Evolutionary conservation across 768 basidiomycete genomes (phyloP), one percentile per base, ranked within the genome.

Genomic region (Tulasnella sp.): DNA sequence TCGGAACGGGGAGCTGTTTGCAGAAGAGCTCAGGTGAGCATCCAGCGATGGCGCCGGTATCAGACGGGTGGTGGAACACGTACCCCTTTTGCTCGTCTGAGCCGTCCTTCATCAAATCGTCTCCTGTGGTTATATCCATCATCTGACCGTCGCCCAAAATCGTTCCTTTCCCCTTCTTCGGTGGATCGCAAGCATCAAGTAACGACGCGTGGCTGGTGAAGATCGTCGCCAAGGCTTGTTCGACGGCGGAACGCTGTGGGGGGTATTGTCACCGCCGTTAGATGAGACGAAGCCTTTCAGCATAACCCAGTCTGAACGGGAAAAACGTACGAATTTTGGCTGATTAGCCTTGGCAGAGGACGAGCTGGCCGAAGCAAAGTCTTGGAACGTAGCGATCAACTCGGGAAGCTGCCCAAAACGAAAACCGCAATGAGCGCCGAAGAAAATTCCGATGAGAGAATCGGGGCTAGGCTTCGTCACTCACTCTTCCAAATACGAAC

Each of bases 311-410:
- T 5, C 14, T 7, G 26, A 29, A 12, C 26, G 1, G 8, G 22
- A 2, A 1, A 29, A 1, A 72, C 71, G 12, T 26, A 72, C 71
- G 34, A 72, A 63, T 59, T 41, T 65, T 4, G 71, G 71, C 16
- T 66, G 71, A 40, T 72, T 63, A 12, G 71, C 36, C 32, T 36
- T 66, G 22, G 62, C 37, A 37, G 71, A 64, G 36, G 71, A 72
- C 39, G 71, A 72, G 62, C 35, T 66, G 9, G 71, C 71, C 0
- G 62, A 63, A 17, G 71, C 71, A n/a, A 72, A 59, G 5, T 64
- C 37, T 42, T 64, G 62, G 39, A 72, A 72, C 11, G 36, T 39
- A 26, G 36, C 59, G 16, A 72, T 36, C 0, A 72, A 22, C n/a
- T 37, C 37, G 8, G 71, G 71, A 17, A 72, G 62, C 71, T 72